A percentile compares a stretch with the other conserved stretches of the same genome.
Conservation (phyloP, 2,329 filamentous ascomycete species). For the Onygenales sp. region DNA sequence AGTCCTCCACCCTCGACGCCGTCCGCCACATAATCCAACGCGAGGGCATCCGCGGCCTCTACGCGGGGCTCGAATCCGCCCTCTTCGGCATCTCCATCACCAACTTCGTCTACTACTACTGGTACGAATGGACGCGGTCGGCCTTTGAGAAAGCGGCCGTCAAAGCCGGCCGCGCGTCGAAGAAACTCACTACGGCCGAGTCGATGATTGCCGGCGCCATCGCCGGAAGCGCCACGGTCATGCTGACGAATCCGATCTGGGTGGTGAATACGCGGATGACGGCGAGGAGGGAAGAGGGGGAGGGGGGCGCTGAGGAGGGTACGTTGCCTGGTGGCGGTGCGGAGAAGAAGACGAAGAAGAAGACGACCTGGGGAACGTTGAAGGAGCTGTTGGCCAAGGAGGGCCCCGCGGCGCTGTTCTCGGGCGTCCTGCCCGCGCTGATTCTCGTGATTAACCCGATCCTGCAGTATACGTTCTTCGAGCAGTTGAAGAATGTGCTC, state of each 20-base stretch:
- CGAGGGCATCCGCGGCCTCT: constrained; percentile 81
- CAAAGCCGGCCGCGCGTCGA: constrained; percentile 61
- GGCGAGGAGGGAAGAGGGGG: constrained; percentile 59
- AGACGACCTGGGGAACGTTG: constrained; percentile 72
- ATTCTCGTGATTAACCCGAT: constrained; percentile 97
- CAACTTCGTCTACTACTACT: constrained; percentile 99
- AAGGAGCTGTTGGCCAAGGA: constrained; percentile 73
- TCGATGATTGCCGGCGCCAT: constrained; percentile 92
- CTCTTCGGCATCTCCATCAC: constrained; percentile 97
- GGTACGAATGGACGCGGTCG: constrained; percentile 92
- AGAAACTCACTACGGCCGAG: constrained; percentile 83
- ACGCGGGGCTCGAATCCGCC: constrained; percentile 85
- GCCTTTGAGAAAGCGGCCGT: constrained; percentile 70
- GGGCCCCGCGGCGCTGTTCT: constrained; percentile 74
- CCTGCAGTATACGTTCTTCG: constrained; percentile 95
- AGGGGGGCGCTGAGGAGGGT: constrained; percentile 24
- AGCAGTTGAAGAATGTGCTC: constrained; percentile 88
- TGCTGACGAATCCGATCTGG: constrained; percentile 98
- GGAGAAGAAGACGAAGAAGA: constrained; percentile 42
- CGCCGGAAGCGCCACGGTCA: constrained; percentile 85
- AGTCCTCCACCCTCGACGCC: constrained; percentile 74
- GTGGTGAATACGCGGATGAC: constrained; percentile 98
- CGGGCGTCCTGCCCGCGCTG: constrained; percentile 84
- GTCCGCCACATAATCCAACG: constrained; percentile 80
- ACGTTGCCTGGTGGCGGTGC: constrained; percentile 21